Base-by-base conservation (phyloP, 805 yeast species). In the Candida adriatica region DNA sequence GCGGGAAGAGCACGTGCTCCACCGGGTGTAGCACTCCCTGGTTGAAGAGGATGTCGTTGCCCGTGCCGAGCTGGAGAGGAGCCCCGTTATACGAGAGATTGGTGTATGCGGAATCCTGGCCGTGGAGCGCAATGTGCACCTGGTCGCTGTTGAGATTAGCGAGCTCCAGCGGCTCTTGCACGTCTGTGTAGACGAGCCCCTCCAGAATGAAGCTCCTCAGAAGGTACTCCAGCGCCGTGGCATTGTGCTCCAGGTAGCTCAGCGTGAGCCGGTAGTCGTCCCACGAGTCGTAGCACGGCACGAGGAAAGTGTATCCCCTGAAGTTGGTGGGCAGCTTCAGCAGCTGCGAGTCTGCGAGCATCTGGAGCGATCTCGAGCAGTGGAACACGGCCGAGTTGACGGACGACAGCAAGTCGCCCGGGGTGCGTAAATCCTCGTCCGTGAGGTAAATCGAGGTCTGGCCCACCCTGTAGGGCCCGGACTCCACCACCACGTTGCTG, bases 1-100 rank as follows among this genome's bases (percentile, higher is more conserved):
- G 52, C 0, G 96, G 95, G 11, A 83, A 57, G 4, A 72, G 41
- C 2, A 83, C 61, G 5, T 66, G 54, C 22, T 67, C 59, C 9
- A 82, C 60, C 2, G 88, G 75, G 51, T 85, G 95, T 1, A 82
- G 73, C 0, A 88, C 95, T 2, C 97, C 97, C 51, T 82, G 80
- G 41, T 73, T 75, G 51, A 83, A 88, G 10, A 88, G 49, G 6
- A 84, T 68, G 50, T 88, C 96, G 1, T 73, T 56, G 37, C 71
- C 66, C 31, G 65, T 42, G 38, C 23, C 42, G 24, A 55, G 16
- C 21, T 25, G 6, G 2, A 61, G 27, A 6, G 39, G 25, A 6
- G 56, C 25, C 8, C 41, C 43, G 9, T 49, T 43, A 21, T 30
- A 42, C 24, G 40, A 24, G 11, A 45, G 39, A 6, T 51, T 40